phyloP scores from a whole-genome alignment of 805 yeast species.

The Schwanniomyces occidentalis region DNA sequence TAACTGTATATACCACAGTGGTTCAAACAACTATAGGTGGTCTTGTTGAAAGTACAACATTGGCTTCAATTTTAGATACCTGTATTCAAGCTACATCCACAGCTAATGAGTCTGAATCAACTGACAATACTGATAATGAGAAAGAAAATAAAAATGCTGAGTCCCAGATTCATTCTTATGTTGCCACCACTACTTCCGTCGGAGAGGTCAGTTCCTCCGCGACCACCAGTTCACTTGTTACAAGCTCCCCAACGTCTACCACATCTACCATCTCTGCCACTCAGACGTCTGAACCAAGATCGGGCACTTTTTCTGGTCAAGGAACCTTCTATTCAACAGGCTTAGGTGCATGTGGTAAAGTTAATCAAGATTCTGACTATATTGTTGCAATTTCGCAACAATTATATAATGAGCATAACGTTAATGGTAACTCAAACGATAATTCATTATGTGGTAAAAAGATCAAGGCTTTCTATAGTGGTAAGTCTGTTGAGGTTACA shows the following conservation, averaged over 20 bases:
- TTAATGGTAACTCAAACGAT: slow-evolving; percentile 40
- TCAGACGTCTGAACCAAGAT: background rate
- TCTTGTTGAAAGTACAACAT: too few relatives aligned
- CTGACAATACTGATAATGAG: slow-evolving; percentile 7
- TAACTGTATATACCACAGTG: too few relatives aligned
- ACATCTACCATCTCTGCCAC: slow-evolving; percentile 17
- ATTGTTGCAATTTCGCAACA: slow-evolving; percentile 53
- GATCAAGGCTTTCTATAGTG: slow-evolving; percentile 47
- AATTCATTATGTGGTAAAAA: slow-evolving; percentile 55
- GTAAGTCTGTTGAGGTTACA: slow-evolving; percentile 54
- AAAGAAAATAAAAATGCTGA: slow-evolving; percentile 4
- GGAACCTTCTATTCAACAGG: slow-evolving; percentile 52
- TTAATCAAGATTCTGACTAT: slow-evolving; percentile 45
- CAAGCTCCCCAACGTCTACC: slow-evolving; percentile 7
- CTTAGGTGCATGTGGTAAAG: slow-evolving; percentile 57
- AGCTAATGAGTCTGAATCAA: slow-evolving; percentile 9
- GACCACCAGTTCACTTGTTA: slow-evolving; percentile 10
- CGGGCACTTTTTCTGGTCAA: slow-evolving; percentile 34
- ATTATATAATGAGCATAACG: slow-evolving; percentile 36
- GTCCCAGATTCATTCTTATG: slow-evolving; percentile 8
- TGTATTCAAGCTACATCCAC: too few relatives aligned
- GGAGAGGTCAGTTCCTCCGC: slow-evolving; percentile 9
- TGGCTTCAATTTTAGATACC: too few relatives aligned
- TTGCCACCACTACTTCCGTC: slow-evolving; percentile 9
- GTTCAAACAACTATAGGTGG: too few relatives aligned